Base-by-base conservation (phyloP, 169 alveolate genomes). In the Plasmodium vivax region DNA sequence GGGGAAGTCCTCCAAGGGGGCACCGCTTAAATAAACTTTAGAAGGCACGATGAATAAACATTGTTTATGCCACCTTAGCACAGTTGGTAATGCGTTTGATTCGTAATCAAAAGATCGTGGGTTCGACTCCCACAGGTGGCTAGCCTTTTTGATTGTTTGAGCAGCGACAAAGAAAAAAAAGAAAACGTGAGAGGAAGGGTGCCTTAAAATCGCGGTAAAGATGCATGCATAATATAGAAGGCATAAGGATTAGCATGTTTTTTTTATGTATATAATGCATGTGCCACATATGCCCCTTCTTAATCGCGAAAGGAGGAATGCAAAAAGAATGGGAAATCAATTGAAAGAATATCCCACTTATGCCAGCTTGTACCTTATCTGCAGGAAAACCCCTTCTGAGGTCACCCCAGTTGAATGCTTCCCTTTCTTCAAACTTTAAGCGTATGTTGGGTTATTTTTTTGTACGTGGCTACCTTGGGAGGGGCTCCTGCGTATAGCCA, bases 121-220 rank as follows among this genome's bases (percentile, higher is more conserved):
- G 98, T 96, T 96, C 98, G 98, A 96, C 56, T 93, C 98, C 98
- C 98, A 95, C 96, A 96, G 97, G 95, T 97, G 98, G 98, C 98
- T 96, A 9, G 23, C 16, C 4, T 3, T 51, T 51, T 51, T 3
- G 12, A 51, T 12, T 51, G 2, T 16, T 51, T 16, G 2, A 0
- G 62, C 0, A 51, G 62, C 62, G 27, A 12, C 27, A 16, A 51
- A 51, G 16, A 51, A 51, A 0, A 51, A 3, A 51, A 0, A 14
- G 62, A 1, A 51, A 14, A 3, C 62, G 0, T 4, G 0, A 47
- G 0, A 47, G 2, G 5, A 47, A 47, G n/a, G n/a, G n/a, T 12
- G 23, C 62, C 62, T 51, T 51, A 0, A 14, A 14, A 16, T 51
- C 27, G 62, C 8, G 16, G 3, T 9, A 0, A 12, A 0, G 62